Evolutionary conservation across 129 eudicot species (phyloP), one percentile per base, ranked within the genome.

Genomic region (Centella asiatica): DNA sequence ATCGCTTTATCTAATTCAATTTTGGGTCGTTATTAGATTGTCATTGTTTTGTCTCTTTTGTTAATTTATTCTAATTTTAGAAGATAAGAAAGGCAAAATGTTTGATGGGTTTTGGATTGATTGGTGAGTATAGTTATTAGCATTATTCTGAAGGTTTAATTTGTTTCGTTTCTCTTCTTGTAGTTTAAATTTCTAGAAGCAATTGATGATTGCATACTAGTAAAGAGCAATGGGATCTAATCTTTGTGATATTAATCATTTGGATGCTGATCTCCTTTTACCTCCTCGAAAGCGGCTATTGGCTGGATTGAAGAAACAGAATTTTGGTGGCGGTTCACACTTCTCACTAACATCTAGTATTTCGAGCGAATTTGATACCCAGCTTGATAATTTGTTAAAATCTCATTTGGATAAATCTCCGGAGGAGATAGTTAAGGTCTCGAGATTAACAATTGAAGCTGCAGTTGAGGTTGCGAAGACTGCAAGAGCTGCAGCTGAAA

Each of bases 241-340:
- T 63, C 50, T 59, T 12, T 81, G 85, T 62, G 89, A 79, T 55
- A 67, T 71, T 26, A 79, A 81, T 79, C 77, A 75, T 67, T 59
- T 81, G 79, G 89, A 83, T 42, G 65, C 89, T 9, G 97, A 86
- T 77, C 89, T 85, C 17, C 87, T 81, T 65, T 84, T 90, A 77
- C 97, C 97, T 40, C 97, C 97, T 47, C 78, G 94, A 58, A 90
- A 90, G 73, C 82, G 97, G 37, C 75, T 86, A 57, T 84, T 90
- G 44, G 97, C 95, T 2, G 87, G 86, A 24, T 63, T 90, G 76
- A 90, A 86, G 72, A 90, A 74, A 59, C 95, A 86, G 67, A 88
- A 76, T 51, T 64, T 68, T 37, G 87, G 79, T 70, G 71, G 64
- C 39, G 77, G 29, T 47, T 45, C 80, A 2, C 40, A 71, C 50